Evolutionary conservation across 345 rosid species (phyloP), one percentile per base, ranked within the genome.

Genomic region (Eucalyptus marginata): DNA sequence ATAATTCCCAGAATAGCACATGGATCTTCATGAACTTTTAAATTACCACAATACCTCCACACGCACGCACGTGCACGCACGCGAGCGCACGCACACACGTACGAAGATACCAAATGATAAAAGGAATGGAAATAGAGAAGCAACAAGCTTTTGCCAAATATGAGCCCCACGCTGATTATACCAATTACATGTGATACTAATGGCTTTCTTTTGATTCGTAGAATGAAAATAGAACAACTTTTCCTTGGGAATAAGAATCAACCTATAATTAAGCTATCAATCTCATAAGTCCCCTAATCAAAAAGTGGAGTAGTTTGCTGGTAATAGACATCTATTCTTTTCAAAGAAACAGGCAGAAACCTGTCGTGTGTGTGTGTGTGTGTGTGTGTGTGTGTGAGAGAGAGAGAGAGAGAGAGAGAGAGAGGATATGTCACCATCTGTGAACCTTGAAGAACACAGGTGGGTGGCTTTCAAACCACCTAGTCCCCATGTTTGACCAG

Each of bases 41-140:
- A n/a, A n/a, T 16, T n/a, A n/a, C 76, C 76, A n/a, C 76, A 64
- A n/a, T 64, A 64, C 17, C 40, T 64, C 17, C 76, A 14, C 31
- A 13, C 29, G 25, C 31, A 1, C 31, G 2, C 27, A 8, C 62
- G 5, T 5, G 4, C 8, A 52, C 22, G 8, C 13, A 11, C 7
- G 0, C 15, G 7, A 7, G 1, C 7, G 3, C n/a, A 1, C 12
- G 3, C n/a, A 0, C 7, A 3, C 7, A 5, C 13, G n/a, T n/a
- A 6, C 5, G 5, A n/a, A n/a, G 36, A n/a, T 64, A 64, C 76
- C 76, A 64, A 11, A 20, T 64, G 40, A n/a, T 14, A 64, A 64
- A 64, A 64, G 20, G 20, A n/a, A 64, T 7, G 76, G n/a, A 62
- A n/a, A 64, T 64, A 64, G 36, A 64, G 20, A 7, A n/a, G 76